Conservation (phyloP, 768 basidiomycete genomes). For the Boletus sp. region DNA sequence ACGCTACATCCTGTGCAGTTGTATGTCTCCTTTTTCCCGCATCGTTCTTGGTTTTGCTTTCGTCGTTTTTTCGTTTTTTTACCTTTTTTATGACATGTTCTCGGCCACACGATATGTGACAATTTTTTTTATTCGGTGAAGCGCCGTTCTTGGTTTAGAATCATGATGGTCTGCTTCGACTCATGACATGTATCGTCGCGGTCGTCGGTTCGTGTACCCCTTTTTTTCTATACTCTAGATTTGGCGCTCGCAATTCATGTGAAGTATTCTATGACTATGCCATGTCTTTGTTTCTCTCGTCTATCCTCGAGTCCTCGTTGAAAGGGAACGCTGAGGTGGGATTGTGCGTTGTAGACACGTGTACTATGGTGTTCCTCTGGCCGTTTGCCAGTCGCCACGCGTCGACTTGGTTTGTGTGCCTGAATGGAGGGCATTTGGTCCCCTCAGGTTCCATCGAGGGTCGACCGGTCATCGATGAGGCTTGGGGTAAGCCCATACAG, state of each 20-base stretch:
- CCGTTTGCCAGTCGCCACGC: too few species aligned
- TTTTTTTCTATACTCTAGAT: constrained; percentile 21
- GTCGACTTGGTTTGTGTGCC: too few species aligned
- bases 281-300: not conserved
- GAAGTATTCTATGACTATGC: constrained; percentile 5
- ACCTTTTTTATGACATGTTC: constrained; percentile 8
- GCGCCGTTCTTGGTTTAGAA: constrained; percentile 8
- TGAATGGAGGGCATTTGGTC: too few species aligned
- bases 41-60: constrained; percentile 28
- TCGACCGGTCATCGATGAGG: too few species aligned
- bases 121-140: constrained; percentile 15
- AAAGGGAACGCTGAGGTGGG: too few species aligned
- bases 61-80: constrained; percentile 2
- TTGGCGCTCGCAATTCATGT: not conserved
- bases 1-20: constrained; percentile 20
- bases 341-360: too few species aligned
- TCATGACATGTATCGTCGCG: not conserved
- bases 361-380: too few species aligned
- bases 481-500: too few species aligned
- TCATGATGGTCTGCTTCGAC: not conserved
- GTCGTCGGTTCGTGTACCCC: constrained; percentile 7
- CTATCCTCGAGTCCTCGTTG: too few species aligned
- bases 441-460: too few species aligned
- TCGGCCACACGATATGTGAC: constrained; percentile 11
- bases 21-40: constrained; percentile 14